A percentile compares a stretch with the other conserved stretches of the same genome.
phyloP scores from a whole-genome alignment of 1,139 yeast genomes.

The Diutina pseudorugosa region DNA sequence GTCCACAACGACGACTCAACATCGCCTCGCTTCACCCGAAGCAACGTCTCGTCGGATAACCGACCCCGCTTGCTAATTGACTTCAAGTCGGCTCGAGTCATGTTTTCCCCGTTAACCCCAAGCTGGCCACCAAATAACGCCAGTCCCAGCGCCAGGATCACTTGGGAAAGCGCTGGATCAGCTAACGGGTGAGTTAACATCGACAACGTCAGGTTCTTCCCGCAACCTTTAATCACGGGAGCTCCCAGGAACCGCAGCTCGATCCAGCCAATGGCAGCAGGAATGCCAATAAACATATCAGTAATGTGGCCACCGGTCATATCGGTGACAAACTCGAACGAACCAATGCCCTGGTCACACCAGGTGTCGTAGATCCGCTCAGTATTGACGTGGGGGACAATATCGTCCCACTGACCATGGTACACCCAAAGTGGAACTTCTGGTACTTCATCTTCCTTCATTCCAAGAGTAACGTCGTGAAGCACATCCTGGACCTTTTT shows the following conservation, averaged over 20 bases:
- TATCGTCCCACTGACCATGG: slow-evolving; percentile 7
- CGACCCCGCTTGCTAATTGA: not conserved
- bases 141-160: not conserved
- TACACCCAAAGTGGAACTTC: slow-evolving; percentile 9
- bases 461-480: slow-evolving; percentile 7
- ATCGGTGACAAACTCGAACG: slow-evolving; percentile 13
- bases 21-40: not conserved
- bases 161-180: not conserved
- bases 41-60: not conserved
- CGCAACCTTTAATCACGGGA: not conserved
- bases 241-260: slow-evolving; percentile 8
- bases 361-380: slow-evolving; percentile 6
- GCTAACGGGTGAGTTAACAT: not conserved
- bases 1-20: not conserved
- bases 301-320: slow-evolving; percentile 16
- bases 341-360: slow-evolving; percentile 6
- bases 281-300: slow-evolving; percentile 16
- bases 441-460: slow-evolving; percentile 10
- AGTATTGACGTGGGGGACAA: slow-evolving; percentile 8
- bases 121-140: slow-evolving; percentile 1
- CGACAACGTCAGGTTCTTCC: not conserved
- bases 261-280: slow-evolving; percentile 20
- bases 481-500: slow-evolving; percentile 5
- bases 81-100: not conserved
- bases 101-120: not conserved